Conservation (phyloP, 306 rosid species). For the Acacia crassicarpa region DNA sequence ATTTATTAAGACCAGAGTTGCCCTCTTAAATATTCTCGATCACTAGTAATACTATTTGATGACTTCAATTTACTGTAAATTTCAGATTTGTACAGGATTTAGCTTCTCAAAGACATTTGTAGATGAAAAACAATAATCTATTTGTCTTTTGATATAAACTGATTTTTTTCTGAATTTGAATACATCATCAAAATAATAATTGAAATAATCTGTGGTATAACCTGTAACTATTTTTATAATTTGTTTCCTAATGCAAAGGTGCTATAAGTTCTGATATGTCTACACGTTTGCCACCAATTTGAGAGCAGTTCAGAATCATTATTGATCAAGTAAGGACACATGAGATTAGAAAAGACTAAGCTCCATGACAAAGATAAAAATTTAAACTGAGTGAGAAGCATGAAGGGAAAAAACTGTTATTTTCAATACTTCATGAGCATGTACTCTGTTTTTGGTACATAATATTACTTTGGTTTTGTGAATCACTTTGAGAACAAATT, state of each 20-base stretch:
- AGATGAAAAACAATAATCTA: background rate
- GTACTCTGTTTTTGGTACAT: too few species aligned
- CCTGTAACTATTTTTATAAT: background rate
- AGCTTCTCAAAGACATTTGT: background rate
- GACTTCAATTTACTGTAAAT: background rate
- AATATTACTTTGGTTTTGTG: background rate
- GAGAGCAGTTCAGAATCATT: background rate
- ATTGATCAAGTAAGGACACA: background rate
- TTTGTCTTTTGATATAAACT: background rate
- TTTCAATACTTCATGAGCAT: background rate
- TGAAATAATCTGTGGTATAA: background rate
- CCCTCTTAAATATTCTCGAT: constrained; percentile 11
- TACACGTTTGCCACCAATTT: background rate
- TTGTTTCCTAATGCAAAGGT: background rate
- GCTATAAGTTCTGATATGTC: background rate
- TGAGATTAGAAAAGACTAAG: background rate
- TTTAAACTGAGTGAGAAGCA: background rate
- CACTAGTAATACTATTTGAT: background rate
- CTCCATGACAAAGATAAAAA: background rate
- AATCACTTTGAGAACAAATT: background rate
- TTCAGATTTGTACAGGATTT: background rate
- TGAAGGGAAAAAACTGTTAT: background rate
- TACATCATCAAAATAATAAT: background rate
- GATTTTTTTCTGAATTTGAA: background rate
- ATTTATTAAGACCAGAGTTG: constrained; percentile 23